phyloP scores from a whole-genome alignment of 441 rosid species.

The Pelargonium myrrhifolium region DNA sequence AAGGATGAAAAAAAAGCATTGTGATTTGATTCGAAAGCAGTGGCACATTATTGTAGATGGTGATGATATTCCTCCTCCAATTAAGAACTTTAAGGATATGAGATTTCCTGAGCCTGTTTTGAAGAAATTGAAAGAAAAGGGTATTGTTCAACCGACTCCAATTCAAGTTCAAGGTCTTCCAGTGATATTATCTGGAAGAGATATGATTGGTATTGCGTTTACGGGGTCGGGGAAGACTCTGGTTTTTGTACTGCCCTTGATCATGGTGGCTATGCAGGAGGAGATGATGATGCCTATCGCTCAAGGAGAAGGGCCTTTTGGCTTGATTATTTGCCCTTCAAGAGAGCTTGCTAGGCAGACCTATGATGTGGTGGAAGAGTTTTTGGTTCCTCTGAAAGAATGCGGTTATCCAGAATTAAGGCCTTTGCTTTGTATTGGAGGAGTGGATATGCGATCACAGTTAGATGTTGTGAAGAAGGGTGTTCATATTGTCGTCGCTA shows the following conservation, averaged over 20 bases:
- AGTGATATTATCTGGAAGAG: conserved; percentile 68
- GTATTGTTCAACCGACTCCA: conserved; percentile 92
- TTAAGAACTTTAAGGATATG: conserved; percentile 78
- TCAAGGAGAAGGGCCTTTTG: conserved; percentile 24
- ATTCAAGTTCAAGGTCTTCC: conserved; percentile 95
- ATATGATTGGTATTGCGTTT: conserved; percentile 51
- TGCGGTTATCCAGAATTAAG: conserved; percentile 66
- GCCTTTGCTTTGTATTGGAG: conserved; percentile 78
- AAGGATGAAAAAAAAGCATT: conserved; percentile 44
- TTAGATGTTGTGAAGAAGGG: conserved; percentile 76
- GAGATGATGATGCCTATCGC: conserved; percentile 27
- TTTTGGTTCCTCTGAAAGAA: conserved; percentile 49
- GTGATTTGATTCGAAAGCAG: conserved; percentile 69
- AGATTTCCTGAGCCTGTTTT: conserved; percentile 65
- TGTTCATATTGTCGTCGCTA: conserved; percentile 86
- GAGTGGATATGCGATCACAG: conserved; percentile 85
- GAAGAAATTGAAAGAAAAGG: conserved; percentile 62
- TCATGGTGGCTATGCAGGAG: conserved; percentile 31
- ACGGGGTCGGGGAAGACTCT: conserved; percentile 27
- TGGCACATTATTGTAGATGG: conserved; percentile 92
- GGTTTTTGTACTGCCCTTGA: conserved; percentile 26
- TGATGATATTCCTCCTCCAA: conserved; percentile 75
- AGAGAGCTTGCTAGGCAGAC: conserved; percentile 57
- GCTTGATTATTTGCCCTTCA: conserved; percentile 25
- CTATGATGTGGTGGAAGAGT: conserved; percentile 76